These are phyloP conservation scores for Tulasnella sp. DNA, from an alignment of 768 basidiomycete species.

Conservation along the genomic window DNA sequence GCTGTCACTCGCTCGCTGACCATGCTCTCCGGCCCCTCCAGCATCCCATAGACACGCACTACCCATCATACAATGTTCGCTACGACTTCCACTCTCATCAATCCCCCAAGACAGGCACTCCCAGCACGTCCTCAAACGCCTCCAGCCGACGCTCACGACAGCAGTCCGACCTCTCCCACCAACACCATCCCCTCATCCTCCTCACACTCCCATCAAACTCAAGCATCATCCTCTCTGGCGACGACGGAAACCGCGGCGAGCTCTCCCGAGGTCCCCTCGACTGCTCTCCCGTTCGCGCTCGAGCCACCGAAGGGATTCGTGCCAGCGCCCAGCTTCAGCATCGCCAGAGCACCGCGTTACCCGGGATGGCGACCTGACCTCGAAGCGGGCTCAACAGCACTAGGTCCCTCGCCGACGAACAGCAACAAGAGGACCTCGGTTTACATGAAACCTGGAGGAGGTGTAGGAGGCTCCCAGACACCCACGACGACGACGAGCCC, in stretches of 20 bases:
- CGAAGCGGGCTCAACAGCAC: not conserved
- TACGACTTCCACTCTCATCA: not conserved
- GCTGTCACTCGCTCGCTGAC: not conserved
- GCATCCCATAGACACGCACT: not conserved
- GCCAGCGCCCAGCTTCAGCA: slow-evolving; percentile 1
- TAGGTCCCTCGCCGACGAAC: not conserved
- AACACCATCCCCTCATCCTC: slow-evolving; percentile 1
- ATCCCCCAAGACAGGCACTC: not conserved
- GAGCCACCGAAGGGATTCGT: not conserved
- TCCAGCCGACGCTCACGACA: not conserved
- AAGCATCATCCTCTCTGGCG: not conserved
- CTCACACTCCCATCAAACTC: not conserved
- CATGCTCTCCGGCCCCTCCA: not conserved
- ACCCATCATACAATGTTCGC: not conserved
- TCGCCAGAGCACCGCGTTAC: slow-evolving; percentile 6
- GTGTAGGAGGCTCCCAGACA: not conserved
- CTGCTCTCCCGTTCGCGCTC: not conserved
- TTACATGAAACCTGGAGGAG: not conserved
- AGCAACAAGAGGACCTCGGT: not conserved
- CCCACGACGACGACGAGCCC: not conserved
- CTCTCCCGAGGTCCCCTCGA: not conserved
- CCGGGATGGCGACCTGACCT: slow-evolving; percentile 5
- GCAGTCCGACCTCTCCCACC: slow-evolving; percentile 4
- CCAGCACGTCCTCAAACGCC: slow-evolving; percentile 1
- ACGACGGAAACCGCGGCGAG: not conserved